A percentile compares a stretch with the other conserved stretches of the same genome.
phyloP scores from a whole-genome alignment of 495 filamentous ascomycete genomes.

The Parathielavia hyrcaniae region DNA sequence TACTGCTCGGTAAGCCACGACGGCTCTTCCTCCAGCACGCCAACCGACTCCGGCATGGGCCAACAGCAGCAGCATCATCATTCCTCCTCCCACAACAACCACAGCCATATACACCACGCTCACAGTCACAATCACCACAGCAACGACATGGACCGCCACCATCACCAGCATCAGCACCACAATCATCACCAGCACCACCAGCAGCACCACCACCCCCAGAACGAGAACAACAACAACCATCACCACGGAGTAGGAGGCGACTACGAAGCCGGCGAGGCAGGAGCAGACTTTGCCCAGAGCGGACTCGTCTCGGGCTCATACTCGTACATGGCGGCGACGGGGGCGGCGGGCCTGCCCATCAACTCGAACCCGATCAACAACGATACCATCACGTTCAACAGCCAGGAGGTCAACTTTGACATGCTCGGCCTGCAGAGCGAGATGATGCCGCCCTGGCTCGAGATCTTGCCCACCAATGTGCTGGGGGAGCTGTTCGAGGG shows the following conservation, averaged over 20 bases:
- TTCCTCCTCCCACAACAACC: constrained; percentile 7
- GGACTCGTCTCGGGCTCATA: constrained; percentile 37
- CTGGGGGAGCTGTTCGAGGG: constrained; percentile 24
- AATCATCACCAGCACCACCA: constrained; percentile 7
- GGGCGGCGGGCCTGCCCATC: too few relatives aligned
- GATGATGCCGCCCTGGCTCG: constrained; percentile 33
- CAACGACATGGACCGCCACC: not conserved
- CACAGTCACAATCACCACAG: constrained; percentile 8
- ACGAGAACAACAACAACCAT: not conserved
- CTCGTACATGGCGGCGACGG: constrained; percentile 30
- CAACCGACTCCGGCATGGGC: constrained; percentile 18
- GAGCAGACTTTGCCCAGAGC: constrained; percentile 34
- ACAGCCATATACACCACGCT: constrained; percentile 6
- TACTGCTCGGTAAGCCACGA: constrained; percentile 32
- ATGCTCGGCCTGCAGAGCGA: constrained; percentile 27
- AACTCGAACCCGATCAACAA: constrained; percentile 42
- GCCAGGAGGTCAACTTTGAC: constrained; percentile 60
- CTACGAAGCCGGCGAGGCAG: constrained; percentile 17
- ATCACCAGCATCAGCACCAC: not conserved
- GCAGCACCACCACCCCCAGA: constrained; percentile 11
- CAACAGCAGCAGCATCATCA: constrained; percentile 16
- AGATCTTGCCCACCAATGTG: constrained; percentile 27
- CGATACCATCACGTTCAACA: constrained; percentile 59
- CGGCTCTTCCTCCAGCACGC: constrained; percentile 34
- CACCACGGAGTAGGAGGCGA: constrained; percentile 24